Percentiles rank a stretch among this genome's conserved stretches.
Evolutionary conservation across 2,329 filamentous ascomycete species (phyloP).

Genomic region (Alternaria gansuensis): DNA sequence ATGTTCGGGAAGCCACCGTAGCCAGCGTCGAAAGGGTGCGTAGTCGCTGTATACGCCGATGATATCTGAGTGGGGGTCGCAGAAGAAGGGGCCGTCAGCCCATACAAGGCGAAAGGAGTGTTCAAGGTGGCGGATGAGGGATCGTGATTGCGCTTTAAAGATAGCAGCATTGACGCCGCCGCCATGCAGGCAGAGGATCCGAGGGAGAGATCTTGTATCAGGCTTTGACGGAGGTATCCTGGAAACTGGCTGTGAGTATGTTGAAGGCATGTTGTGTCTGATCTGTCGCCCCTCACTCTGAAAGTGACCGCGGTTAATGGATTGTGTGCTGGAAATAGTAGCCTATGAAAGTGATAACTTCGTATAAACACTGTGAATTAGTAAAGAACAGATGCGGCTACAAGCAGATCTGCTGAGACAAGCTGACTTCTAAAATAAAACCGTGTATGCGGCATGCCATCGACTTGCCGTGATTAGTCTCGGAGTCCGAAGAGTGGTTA

Average conservation of each 20-base stretch:
- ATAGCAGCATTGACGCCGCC: constrained; percentile 76
- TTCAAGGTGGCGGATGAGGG: constrained; percentile 60
- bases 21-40: constrained; percentile 71
- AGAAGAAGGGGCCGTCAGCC: constrained; percentile 73
- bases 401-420: constrained; percentile 2
- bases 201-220: constrained; percentile 58
- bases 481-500: constrained; percentile 8
- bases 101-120: constrained; percentile 75
- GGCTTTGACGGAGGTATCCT: constrained; percentile 39
- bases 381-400: neutral
- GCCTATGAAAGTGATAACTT: neutral
- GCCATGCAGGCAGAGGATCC: constrained; percentile 83
- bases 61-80: constrained; percentile 69
- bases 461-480: constrained; percentile 5
- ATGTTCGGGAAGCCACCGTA: constrained; percentile 70
- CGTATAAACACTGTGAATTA: neutral
- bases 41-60: constrained; percentile 70
- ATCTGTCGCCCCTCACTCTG: neutral
- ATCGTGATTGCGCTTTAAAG: constrained; percentile 73
- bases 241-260: constrained; percentile 18
- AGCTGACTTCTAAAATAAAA: constrained; percentile 4
- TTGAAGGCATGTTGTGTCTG: constrained; percentile 11
- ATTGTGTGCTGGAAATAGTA: neutral
- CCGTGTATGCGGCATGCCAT: constrained; percentile 1
- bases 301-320: neutral